phyloP scores from a whole-genome alignment of 805 yeast genomes.

The Maudiozyma barnettii region DNA sequence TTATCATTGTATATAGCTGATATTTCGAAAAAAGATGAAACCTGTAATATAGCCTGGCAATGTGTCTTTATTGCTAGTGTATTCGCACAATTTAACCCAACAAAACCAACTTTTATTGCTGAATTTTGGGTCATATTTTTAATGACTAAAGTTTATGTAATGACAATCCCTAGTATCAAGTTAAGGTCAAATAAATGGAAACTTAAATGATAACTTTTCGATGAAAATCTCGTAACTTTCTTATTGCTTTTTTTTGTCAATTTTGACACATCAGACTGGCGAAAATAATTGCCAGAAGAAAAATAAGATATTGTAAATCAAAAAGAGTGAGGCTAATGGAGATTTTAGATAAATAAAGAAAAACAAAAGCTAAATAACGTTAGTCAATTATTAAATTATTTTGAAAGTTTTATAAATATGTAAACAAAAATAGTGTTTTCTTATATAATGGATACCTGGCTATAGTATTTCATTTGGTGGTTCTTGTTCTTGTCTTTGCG shows the following conservation, averaged over 20 bases:
- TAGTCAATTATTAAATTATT: too few species aligned
- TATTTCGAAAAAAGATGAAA: slow-evolving; percentile 12
- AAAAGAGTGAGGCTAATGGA: too few species aligned
- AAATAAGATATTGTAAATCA: too few species aligned
- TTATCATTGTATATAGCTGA: slow-evolving; percentile 11
- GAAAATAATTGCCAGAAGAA: too few species aligned
- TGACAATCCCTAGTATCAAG: neutral
- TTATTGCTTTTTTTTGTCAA: too few species aligned
- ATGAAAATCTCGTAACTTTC: too few species aligned
- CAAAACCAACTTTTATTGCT: slow-evolving; percentile 11
- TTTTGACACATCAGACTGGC: too few species aligned
- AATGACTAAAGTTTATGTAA: neutral
- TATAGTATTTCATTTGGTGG: neutral
- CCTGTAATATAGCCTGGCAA: slow-evolving; percentile 12
- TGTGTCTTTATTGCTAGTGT: slow-evolving; percentile 17
- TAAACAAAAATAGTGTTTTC: neutral
- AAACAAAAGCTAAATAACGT: too few species aligned
- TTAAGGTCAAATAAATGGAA: too few species aligned
- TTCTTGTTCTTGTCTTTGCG: neutral
- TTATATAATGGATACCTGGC: neutral
- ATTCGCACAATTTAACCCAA: slow-evolving; percentile 11
- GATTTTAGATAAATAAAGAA: too few species aligned
- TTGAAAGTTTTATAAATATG: too few species aligned
- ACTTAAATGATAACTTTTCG: too few species aligned
- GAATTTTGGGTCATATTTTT: neutral